Evolutionary conservation across 2,329 filamentous ascomycete species (phyloP), one percentile per base, ranked within the genome.

Genomic region (Aaosphaeria pasadenensis): DNA sequence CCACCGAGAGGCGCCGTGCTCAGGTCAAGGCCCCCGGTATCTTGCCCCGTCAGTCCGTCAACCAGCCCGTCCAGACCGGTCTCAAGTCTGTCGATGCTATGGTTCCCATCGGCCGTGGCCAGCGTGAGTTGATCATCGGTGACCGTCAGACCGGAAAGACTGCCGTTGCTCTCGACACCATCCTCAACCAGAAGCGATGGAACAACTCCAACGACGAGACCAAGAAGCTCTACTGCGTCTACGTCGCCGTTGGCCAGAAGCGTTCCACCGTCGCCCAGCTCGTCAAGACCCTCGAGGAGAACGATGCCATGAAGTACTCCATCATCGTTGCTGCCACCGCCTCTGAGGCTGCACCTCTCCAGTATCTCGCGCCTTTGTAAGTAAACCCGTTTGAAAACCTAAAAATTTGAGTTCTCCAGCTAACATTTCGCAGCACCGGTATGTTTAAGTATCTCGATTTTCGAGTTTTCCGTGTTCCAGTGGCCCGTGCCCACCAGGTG

Each of bases 101-200:
- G 94, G 94, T 99, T 67, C 94, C 94, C 70, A 96, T 99, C 69
- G 94, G 94, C 75, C 94, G 94, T 92, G 94, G 94, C 73, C 94
- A 99, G 85, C 94, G 94, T 92, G 94, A 99, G 83, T 82, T 99
- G 85, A 97, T 99, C 77, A 99, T 99, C 78, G 94, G 94, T 83
- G 94, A 99, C 76, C 94, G 94, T 91, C 94, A 99, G 81, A 99
- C 94, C 69, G 94, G 94, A 78, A 99, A 99, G 88, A 99, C 94
- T 73, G 94, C 94, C 70, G 92, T 99, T 74, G 92, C 88, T 70
- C 89, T 99, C 56, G 94, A 99, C 75, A 86, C 92, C 76, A 97
- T 99, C 66, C 87, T 99, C 56, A 99, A 99, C 88, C 94, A 99
- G 84, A 95, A 94, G 86, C 85, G 92, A 72, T 97, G 92, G 92